phyloP scores from a whole-genome alignment of 164 flowering plant species.

The Cinnamomum chago region DNA sequence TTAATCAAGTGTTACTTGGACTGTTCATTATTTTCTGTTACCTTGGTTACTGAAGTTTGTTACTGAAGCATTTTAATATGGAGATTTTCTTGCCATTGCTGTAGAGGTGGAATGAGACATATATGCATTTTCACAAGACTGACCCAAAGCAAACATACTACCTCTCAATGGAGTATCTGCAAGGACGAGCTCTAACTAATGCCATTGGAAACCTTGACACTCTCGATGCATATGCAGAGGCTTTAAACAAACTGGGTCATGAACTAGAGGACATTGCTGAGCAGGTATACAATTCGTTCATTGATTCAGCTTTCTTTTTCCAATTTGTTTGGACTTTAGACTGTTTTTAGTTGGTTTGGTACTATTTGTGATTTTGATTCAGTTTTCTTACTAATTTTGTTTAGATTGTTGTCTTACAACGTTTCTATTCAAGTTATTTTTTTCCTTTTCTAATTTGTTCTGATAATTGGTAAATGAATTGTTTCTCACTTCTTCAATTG shows the following conservation, averaged over 20 bases:
- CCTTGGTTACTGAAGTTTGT: not conserved
- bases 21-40: not conserved
- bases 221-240: conserved; percentile 77
- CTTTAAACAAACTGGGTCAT: conserved; percentile 78
- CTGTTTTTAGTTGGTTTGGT: not conserved
- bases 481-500: not conserved
- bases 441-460: not conserved
- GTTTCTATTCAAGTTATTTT: not conserved
- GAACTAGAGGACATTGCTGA: conserved; percentile 75
- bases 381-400: not conserved
- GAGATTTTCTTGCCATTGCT: conserved; percentile 4
- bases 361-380: not conserved
- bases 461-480: not conserved
- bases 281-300: conserved; percentile 43
- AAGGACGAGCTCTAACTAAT: conserved; percentile 89
- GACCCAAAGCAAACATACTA: conserved; percentile 96
- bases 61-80: not conserved
- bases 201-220: conserved; percentile 79
- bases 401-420: not conserved
- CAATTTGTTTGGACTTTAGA: not conserved
- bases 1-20: not conserved
- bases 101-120: conserved; percentile 98
- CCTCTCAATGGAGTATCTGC: conserved; percentile 96
- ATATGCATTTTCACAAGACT: conserved; percentile 66
- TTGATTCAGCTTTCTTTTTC: not conserved